Evolutionary conservation across 352 stramenopile species (phyloP).

Genomic region (Globisporangium rhizosaccharum): DNA sequence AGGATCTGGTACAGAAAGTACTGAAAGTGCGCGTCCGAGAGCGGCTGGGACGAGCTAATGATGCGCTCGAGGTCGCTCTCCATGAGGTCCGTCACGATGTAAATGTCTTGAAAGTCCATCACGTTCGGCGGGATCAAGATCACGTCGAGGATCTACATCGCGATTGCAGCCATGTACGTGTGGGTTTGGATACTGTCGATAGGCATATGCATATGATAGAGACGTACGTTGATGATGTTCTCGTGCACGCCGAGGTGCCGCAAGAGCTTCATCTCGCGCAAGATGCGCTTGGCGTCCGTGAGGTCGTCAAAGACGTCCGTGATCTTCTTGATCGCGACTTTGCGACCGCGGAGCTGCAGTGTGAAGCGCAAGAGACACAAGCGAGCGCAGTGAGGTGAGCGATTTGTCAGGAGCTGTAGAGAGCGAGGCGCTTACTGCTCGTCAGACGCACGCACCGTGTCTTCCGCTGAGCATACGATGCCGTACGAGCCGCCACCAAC

Average conservation of each 20-base stretch:
- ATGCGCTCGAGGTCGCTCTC: slow-evolving; percentile 90
- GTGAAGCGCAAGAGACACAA: not conserved
- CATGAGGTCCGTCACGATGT: slow-evolving; percentile 91
- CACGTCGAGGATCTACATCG: slow-evolving; percentile 71
- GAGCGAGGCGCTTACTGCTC: not conserved
- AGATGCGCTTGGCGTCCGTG: slow-evolving; percentile 90
- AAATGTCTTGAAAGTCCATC: slow-evolving; percentile 87
- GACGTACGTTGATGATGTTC: slow-evolving; percentile 86
- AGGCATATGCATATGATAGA: not conserved
- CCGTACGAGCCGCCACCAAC: slow-evolving; percentile 88
- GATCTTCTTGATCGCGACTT: slow-evolving; percentile 92
- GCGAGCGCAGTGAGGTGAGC: not conserved
- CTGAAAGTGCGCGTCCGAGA: slow-evolving; percentile 86
- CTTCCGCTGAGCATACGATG: slow-evolving; percentile 89
- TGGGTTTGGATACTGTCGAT: not conserved
- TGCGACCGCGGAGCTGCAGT: slow-evolving; percentile 65
- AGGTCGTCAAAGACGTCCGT: slow-evolving; percentile 90
- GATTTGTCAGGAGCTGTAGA: not conserved
- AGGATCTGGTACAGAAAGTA: slow-evolving; percentile 92
- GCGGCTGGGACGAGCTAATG: slow-evolving; percentile 83
- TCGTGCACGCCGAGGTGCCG: slow-evolving; percentile 88
- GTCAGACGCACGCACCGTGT: slow-evolving; percentile 60
- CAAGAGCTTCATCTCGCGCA: slow-evolving; percentile 92
- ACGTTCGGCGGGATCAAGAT: slow-evolving; percentile 77
- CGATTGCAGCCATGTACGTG: not conserved